These are phyloP conservation scores for Ogataea nitratoaversa DNA, from an alignment of 805 yeast species.

Conservation along the genomic window DNA sequence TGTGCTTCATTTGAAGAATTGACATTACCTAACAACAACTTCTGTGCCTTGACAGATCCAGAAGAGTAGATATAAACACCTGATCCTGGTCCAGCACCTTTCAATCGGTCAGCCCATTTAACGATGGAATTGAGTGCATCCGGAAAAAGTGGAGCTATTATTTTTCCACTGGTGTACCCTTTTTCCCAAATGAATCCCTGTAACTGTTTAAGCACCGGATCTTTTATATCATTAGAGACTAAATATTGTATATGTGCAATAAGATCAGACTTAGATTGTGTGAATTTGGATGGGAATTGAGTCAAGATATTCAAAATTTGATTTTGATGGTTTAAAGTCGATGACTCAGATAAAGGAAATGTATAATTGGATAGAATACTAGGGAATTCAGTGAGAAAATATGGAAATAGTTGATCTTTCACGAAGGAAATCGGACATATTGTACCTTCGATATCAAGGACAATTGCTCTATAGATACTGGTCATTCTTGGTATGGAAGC, in stretches of 20 bases:
- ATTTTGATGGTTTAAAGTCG: no score
- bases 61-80: constrained; percentile 77
- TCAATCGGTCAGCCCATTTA: constrained; percentile 29
- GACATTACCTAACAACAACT: constrained; percentile 67
- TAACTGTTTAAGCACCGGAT: constrained; percentile 65
- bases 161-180: constrained; percentile 75
- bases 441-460: constrained; percentile 88
- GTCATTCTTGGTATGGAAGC: neutral
- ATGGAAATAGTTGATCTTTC: constrained; percentile 73
- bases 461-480: constrained; percentile 24
- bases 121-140: constrained; percentile 66
- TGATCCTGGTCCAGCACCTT: constrained; percentile 3
- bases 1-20: constrained; percentile 28
- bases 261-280: constrained; percentile 30
- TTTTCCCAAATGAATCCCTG: constrained; percentile 82
- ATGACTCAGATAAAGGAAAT: constrained; percentile 32
- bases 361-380: constrained; percentile 26
- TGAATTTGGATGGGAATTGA: constrained; percentile 41
- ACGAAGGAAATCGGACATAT: constrained; percentile 90
- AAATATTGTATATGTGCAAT: constrained; percentile 48
- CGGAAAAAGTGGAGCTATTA: constrained; percentile 68
- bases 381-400: constrained; percentile 54
- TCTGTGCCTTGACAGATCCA: constrained; percentile 86
- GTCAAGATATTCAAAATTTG: constrained; percentile 32
- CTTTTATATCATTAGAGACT: constrained; percentile 69